Conservation (phyloP, 805 yeast species). For the Wickerhamiella occidentalis region DNA sequence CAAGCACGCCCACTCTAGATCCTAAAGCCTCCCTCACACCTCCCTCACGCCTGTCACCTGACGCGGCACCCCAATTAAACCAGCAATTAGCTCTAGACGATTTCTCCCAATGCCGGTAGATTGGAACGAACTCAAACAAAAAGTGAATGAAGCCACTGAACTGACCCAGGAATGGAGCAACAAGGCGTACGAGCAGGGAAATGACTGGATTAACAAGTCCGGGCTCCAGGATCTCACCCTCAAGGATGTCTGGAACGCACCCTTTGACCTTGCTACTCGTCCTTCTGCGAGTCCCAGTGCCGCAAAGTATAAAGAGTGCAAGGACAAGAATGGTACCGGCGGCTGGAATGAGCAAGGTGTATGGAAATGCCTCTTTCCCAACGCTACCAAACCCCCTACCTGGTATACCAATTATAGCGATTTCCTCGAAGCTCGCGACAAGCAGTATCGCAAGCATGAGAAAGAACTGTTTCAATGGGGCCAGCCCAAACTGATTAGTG, state of each 20-base stretch:
- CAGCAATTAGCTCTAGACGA: too few relatives aligned
- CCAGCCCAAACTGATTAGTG: not conserved
- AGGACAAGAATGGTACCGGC: slow-evolving; percentile 51
- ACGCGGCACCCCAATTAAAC: not conserved
- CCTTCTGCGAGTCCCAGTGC: not conserved
- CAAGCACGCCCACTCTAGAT: too few relatives aligned
- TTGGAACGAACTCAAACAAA: not conserved
- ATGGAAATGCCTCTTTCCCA: slow-evolving; percentile 86
- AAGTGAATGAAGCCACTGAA: not conserved
- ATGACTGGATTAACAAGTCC: slow-evolving; percentile 1
- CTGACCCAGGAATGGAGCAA: slow-evolving; percentile 1
- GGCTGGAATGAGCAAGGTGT: slow-evolving; percentile 77
- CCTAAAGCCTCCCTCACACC: too few relatives aligned
- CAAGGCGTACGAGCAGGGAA: not conserved
- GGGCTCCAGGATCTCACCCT: not conserved
- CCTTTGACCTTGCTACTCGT: not conserved
- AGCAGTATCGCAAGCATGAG: slow-evolving; percentile 33
- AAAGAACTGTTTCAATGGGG: slow-evolving; percentile 6
- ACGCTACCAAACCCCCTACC: slow-evolving; percentile 19
- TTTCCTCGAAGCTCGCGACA: slow-evolving; percentile 53
- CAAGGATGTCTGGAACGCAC: slow-evolving; percentile 1
- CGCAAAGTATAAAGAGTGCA: slow-evolving; percentile 45
- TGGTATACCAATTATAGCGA: slow-evolving; percentile 51
- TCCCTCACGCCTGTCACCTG: too few relatives aligned
- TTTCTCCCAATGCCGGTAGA: not conserved